Percentiles rank a stretch among this genome's conserved stretches.
These are phyloP conservation scores for Ogataea paradorogensis DNA, from an alignment of 805 yeast species.

Conservation along the genomic window DNA sequence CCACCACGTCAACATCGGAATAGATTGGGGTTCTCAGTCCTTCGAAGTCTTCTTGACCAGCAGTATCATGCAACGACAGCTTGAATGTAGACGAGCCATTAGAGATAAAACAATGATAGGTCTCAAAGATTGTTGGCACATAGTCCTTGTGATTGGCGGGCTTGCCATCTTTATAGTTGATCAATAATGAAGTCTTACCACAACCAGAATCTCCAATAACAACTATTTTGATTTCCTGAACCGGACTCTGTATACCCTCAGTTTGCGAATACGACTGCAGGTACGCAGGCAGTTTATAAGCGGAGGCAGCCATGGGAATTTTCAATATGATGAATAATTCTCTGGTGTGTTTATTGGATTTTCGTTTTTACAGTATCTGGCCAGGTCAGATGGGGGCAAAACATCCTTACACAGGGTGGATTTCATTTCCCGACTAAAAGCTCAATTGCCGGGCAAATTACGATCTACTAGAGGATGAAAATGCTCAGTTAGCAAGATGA, in stretches of 20 bases:
- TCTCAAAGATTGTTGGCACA: slow-evolving; percentile 76
- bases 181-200: slow-evolving; percentile 75
- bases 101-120: slow-evolving; percentile 43
- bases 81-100: slow-evolving; percentile 35
- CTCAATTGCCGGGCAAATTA: background rate
- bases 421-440: background rate
- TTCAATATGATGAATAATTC: background rate
- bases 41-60: slow-evolving; percentile 86
- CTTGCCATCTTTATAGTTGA: slow-evolving; percentile 65
- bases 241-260: slow-evolving; percentile 1
- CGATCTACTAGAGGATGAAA: too few species aligned
- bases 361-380: slow-evolving; percentile 3
- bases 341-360: background rate
- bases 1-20: slow-evolving; percentile 66
- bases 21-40: slow-evolving; percentile 75
- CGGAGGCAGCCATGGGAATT: slow-evolving; percentile 12
- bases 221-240: slow-evolving; percentile 38
- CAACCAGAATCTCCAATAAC: slow-evolving; percentile 90
- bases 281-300: slow-evolving; percentile 12
- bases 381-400: slow-evolving; percentile 1
- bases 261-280: slow-evolving; percentile 12
- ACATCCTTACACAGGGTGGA: slow-evolving; percentile 4
- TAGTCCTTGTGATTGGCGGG: slow-evolving; percentile 60
- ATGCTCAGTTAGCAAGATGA: background rate
- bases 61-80: slow-evolving; percentile 53